phyloP scores from a whole-genome alignment of 192 early-diverging fungal species.

The Coemansia sp. region DNA sequence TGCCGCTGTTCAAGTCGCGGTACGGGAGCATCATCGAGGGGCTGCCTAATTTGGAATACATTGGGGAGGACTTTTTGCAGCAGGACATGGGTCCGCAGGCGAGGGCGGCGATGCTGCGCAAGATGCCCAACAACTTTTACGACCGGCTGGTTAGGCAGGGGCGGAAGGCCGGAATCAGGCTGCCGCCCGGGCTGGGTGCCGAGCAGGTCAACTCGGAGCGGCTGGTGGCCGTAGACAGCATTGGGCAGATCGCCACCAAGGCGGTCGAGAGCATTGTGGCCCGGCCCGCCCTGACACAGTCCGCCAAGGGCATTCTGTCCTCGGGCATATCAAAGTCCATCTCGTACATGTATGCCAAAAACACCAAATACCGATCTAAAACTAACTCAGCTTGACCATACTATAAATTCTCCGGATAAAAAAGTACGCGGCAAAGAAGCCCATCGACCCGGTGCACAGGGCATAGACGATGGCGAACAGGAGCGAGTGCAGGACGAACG shows the following conservation, averaged over 20 bases:
- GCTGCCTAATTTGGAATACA: constrained; percentile 46
- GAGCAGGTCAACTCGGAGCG: constrained; percentile 30
- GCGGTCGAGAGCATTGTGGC: constrained; percentile 65
- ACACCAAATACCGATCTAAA: constrained; percentile 26
- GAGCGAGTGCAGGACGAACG: constrained; percentile 74
- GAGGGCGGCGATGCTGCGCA: constrained; percentile 68
- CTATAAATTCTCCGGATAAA: constrained; percentile 46
- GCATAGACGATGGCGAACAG: constrained; percentile 64
- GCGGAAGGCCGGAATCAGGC: constrained; percentile 33
- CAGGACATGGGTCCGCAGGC: constrained; percentile 64
- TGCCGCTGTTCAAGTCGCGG: constrained; percentile 51
- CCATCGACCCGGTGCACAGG: constrained; percentile 50
- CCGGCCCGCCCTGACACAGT: constrained; percentile 84
- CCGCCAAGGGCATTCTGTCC: constrained; percentile 86
- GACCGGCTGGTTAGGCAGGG: constrained; percentile 54
- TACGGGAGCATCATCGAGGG: constrained; percentile 53
- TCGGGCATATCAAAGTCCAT: constrained; percentile 70
- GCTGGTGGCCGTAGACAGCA: constrained; percentile 32
- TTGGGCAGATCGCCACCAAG: constrained; percentile 40
- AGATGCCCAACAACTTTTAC: constrained; percentile 77
- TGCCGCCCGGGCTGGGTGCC: constrained; percentile 28
- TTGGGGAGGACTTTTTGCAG: constrained; percentile 47
- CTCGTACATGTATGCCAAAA: constrained; percentile 60
- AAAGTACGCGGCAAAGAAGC: constrained; percentile 51
- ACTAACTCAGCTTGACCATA: constrained; percentile 32